A percentile compares a stretch with the other conserved stretches of the same genome.
Evolutionary conservation across 2,329 filamentous ascomycete genomes (phyloP).

Genomic region (Aspergillus latus): DNA sequence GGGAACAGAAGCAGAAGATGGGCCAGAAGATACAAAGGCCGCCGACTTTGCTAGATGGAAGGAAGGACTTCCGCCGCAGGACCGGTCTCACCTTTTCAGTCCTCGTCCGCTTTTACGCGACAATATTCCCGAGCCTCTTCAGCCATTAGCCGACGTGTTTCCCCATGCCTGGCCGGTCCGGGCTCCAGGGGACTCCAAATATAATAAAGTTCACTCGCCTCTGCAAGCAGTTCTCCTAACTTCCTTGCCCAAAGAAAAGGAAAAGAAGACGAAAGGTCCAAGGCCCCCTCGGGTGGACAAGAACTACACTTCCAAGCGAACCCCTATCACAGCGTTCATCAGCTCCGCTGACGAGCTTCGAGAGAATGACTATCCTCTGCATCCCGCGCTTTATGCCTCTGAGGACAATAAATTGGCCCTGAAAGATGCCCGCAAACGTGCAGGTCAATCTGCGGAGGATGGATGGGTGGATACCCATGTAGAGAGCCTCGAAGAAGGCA

Average conservation of each 20-base stretch:
- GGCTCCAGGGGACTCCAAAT: constrained; percentile 80
- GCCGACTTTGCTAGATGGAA: constrained; percentile 43
- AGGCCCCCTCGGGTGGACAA: constrained; percentile 63
- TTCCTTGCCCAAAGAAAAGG: constrained; percentile 66
- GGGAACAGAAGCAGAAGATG: constrained; percentile 15
- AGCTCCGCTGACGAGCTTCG: constrained; percentile 70
- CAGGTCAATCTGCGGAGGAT: constrained; percentile 51
- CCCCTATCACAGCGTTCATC: constrained; percentile 78
- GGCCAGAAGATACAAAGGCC: constrained; percentile 22
- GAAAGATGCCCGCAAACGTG: constrained; percentile 53
- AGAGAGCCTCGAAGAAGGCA: constrained; percentile 63
- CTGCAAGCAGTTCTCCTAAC: constrained; percentile 79
- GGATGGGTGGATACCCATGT: constrained; percentile 86
- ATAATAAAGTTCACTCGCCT: constrained; percentile 80
- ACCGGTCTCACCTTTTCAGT: constrained; percentile 35
- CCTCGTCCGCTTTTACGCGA: constrained; percentile 33
- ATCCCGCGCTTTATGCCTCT: constrained; percentile 70
- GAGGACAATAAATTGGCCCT: constrained; percentile 56
- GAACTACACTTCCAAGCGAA: constrained; percentile 71
- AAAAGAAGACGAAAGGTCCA: constrained; percentile 62
- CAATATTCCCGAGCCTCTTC: constrained; percentile 51
- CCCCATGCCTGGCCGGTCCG: constrained; percentile 84
- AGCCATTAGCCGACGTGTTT: constrained; percentile 78
- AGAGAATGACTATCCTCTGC: constrained; percentile 80
- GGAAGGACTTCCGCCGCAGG: constrained; percentile 36